These are phyloP conservation scores for Mycena alexandri DNA, from an alignment of 768 basidiomycete species.

Conservation along the genomic window DNA sequence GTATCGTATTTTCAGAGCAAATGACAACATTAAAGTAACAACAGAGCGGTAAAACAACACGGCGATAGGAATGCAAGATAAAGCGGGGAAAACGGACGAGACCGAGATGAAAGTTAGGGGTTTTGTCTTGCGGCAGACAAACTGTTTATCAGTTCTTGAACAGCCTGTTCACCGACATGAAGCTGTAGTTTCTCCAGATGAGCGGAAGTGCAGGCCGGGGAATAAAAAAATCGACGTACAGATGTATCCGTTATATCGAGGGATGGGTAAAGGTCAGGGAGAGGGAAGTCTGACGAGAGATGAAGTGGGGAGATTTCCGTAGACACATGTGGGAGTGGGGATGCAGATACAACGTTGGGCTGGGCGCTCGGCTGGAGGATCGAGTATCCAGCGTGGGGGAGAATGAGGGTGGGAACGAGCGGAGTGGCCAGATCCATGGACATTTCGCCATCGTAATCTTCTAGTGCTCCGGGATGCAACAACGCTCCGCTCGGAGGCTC, in stretches of 20 bases:
- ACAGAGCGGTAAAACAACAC: no score
- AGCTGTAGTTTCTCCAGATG: not conserved
- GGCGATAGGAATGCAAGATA: no score
- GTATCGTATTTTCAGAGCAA: no score
- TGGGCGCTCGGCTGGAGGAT: conserved; percentile 1
- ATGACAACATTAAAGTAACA: no score
- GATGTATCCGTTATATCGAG: no score
- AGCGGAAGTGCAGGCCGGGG: not conserved
- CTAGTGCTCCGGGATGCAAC: no score
- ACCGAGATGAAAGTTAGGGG: no score
- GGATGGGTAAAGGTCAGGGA: not conserved
- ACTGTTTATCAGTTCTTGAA: conserved; percentile 6
- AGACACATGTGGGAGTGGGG: conserved; percentile 33
- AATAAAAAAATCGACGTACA: no score
- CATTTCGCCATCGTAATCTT: conserved; percentile 53
- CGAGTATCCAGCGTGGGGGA: conserved; percentile 27
- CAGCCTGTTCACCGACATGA: conserved; percentile 6
- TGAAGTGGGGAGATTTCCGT: conserved; percentile 25
- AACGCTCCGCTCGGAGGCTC: no score
- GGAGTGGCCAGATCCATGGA: conserved; percentile 69
- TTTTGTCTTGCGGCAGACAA: no score
- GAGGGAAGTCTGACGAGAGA: not conserved
- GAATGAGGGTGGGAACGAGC: conserved; percentile 52
- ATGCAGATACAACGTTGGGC: conserved; percentile 38
- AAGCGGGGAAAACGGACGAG: no score